A percentile compares a stretch with the other conserved stretches of the same genome.
Conservation (phyloP, 139 green algal genomes). For the Edaphochlamys debaryana region DNA sequence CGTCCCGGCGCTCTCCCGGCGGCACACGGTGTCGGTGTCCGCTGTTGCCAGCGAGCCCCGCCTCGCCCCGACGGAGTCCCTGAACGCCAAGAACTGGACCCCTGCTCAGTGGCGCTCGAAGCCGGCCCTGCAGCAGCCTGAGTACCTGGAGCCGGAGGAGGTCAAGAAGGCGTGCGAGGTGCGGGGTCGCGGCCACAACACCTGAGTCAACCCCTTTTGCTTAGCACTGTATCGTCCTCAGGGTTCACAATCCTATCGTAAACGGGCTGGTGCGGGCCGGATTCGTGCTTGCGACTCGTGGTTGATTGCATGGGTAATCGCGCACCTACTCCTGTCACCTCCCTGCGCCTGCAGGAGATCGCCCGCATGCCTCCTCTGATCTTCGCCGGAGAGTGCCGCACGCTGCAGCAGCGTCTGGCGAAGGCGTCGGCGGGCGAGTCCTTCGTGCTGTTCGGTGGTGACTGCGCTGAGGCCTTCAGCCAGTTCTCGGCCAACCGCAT, state of each 20-base stretch:
- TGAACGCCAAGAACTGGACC: neutral
- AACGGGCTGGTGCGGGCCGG: no score
- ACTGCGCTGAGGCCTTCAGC: constrained; percentile 97
- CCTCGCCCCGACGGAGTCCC: neutral
- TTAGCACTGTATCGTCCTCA: no score
- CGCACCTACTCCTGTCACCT: no score
- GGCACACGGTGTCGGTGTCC: constrained; percentile 20
- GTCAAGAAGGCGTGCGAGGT: constrained; percentile 62
- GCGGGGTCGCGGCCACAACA: no score
- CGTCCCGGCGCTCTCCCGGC: constrained; percentile 1
- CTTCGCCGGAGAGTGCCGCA: constrained; percentile 97
- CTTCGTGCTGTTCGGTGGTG: constrained; percentile 79
- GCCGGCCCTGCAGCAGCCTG: constrained; percentile 70
- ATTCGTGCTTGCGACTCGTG: no score
- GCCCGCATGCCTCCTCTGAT: constrained; percentile 90
- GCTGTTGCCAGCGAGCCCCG: constrained; percentile 23
- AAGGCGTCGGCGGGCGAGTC: constrained; percentile 85
- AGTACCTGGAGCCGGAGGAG: constrained; percentile 75
- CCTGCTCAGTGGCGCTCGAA: constrained; percentile 16
- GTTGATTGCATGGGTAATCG: no score
- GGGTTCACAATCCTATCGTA: no score
- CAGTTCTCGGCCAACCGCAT: constrained; percentile 98
- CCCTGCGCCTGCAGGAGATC: constrained; percentile 74
- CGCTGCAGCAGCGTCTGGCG: constrained; percentile 89
- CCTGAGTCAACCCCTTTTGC: no score